phyloP scores from a whole-genome alignment of 2,329 filamentous ascomycete species.

The Diaporthe amygdali region DNA sequence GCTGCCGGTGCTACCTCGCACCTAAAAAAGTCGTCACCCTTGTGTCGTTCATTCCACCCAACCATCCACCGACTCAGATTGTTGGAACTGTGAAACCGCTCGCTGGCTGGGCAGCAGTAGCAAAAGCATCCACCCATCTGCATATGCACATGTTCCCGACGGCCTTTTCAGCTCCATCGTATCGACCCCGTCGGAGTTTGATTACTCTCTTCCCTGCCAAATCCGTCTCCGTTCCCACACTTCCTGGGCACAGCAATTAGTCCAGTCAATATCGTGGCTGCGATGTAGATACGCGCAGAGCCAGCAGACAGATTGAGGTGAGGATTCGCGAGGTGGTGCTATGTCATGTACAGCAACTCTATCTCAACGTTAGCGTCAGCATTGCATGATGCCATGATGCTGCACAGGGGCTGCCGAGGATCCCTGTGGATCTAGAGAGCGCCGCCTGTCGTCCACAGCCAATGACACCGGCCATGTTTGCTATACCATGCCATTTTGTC shows the following conservation, averaged over 20 bases:
- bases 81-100: neutral
- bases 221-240: neutral
- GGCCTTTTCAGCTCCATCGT: neutral
- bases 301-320: neutral
- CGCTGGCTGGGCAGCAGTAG: neutral
- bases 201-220: neutral
- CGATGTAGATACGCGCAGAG: too few relatives aligned
- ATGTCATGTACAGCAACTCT: neutral
- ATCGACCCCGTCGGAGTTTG: neutral
- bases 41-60: neutral
- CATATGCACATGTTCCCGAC: neutral
- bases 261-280: too few relatives aligned
- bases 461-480: conserved; percentile 10
- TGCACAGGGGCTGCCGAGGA: conserved; percentile 10
- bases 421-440: neutral
- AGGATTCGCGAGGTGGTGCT: neutral
- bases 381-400: conserved; percentile 6
- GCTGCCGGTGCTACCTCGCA: neutral
- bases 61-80: too few relatives aligned
- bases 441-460: neutral
- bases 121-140: too few relatives aligned
- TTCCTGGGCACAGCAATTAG: neutral
- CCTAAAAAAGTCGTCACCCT: neutral
- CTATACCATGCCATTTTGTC: neutral
- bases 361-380: conserved; percentile 6